Evolutionary conservation across 257 asterid species (phyloP).

Genomic region (Nicotiana knightiana): DNA sequence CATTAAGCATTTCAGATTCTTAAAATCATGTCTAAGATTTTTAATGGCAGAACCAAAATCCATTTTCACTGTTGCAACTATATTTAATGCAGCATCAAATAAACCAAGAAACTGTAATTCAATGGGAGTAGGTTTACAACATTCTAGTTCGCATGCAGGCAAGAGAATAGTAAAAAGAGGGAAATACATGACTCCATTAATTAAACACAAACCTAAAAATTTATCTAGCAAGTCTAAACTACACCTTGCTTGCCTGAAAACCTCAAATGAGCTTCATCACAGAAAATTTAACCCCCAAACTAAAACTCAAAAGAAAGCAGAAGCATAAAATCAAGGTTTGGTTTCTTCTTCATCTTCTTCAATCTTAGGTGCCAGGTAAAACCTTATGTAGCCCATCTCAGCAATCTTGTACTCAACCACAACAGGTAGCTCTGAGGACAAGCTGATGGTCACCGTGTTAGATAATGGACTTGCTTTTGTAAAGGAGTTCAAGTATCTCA

Average conservation of each 20-base stretch:
- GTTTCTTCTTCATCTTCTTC: constrained; percentile 81
- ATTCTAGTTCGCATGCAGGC: background rate
- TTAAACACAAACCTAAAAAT: background rate
- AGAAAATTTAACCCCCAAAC: background rate
- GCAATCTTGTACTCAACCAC: constrained; percentile 95
- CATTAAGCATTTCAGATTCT: background rate
- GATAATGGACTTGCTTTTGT: constrained; percentile 77
- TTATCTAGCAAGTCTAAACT: constrained; percentile 1
- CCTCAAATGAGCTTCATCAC: background rate
- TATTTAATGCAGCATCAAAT: background rate
- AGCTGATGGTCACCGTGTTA: constrained; percentile 58
- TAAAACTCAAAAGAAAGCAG: background rate
- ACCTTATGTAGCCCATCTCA: constrained; percentile 85
- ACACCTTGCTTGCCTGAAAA: background rate
- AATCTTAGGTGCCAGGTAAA: constrained; percentile 80
- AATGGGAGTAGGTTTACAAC: background rate
- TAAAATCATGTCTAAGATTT: background rate
- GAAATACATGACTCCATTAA: background rate
- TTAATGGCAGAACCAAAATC: background rate
- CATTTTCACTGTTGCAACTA: background rate
- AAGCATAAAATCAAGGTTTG: constrained; percentile 34
- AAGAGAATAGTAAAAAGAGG: background rate
- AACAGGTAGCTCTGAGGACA: constrained; percentile 81
- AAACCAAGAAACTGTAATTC: background rate
- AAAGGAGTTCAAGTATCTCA: constrained; percentile 74